A percentile compares a stretch with the other conserved stretches of the same genome.
Evolutionary conservation across 2,329 filamentous ascomycete genomes (phyloP).

Genomic region (Neopestalotiopsis rosae): DNA sequence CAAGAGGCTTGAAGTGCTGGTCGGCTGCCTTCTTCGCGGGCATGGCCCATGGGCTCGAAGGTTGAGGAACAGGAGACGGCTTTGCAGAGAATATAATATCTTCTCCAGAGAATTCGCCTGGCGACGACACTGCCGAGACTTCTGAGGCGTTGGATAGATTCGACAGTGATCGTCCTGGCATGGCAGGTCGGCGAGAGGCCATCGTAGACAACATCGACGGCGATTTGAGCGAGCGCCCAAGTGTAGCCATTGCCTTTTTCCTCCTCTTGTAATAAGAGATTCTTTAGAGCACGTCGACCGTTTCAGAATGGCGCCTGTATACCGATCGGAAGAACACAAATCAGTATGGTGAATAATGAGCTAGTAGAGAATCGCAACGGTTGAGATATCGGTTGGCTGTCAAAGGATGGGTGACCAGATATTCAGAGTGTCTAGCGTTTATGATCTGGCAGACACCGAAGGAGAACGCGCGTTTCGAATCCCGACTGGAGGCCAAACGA

Average conservation of each 20-base stretch:
- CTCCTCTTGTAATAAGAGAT: background rate
- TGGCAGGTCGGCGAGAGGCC: conserved; percentile 48
- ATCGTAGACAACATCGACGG: conserved; percentile 47
- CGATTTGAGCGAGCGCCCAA: conserved; percentile 56
- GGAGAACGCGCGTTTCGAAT: background rate
- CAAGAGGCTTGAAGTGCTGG: conserved; percentile 26
- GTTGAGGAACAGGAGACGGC: conserved; percentile 33
- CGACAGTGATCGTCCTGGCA: conserved; percentile 50
- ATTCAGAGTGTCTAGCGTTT: background rate
- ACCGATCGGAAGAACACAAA: background rate
- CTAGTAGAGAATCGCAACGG: background rate
- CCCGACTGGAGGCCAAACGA: background rate
- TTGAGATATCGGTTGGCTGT: no score
- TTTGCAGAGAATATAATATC: conserved; percentile 43
- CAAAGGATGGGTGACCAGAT: background rate
- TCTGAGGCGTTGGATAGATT: conserved; percentile 55
- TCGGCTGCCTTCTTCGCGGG: conserved; percentile 24
- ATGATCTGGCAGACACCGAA: background rate
- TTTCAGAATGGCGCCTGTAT: background rate
- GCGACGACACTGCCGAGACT: conserved; percentile 41
- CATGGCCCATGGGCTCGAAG: conserved; percentile 22
- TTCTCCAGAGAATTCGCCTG: conserved; percentile 33
- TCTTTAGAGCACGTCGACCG: background rate
- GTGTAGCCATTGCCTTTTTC: conserved; percentile 47
- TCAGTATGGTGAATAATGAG: background rate